Evolutionary conservation across 2,329 filamentous ascomycete genomes (phyloP).

Genomic region (Calonectria fujianensis): DNA sequence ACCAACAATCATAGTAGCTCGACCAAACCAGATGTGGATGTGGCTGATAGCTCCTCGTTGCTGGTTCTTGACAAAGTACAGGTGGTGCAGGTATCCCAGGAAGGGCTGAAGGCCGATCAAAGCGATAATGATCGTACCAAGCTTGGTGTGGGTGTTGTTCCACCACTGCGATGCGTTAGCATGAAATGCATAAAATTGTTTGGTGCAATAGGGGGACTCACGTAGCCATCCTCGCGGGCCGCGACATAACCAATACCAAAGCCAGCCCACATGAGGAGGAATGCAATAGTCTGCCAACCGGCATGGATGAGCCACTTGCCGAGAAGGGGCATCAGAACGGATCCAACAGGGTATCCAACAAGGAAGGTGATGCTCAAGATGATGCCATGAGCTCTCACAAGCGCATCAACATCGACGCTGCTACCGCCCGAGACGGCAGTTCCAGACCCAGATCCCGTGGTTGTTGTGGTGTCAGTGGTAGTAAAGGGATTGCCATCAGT

Average conservation of each 20-base stretch:
- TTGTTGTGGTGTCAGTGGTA: slow-evolving; percentile 52
- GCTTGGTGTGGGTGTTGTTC: slow-evolving; percentile 69
- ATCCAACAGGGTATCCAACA: slow-evolving; percentile 74
- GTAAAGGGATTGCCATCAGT: slow-evolving; percentile 69
- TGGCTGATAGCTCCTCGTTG: slow-evolving; percentile 71
- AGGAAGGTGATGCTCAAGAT: slow-evolving; percentile 76
- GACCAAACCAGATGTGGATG: slow-evolving; percentile 77
- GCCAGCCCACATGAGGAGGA: slow-evolving; percentile 74
- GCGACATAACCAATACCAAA: slow-evolving; percentile 73
- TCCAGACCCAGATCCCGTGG: slow-evolving; percentile 5
- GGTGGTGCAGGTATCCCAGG: slow-evolving; percentile 75
- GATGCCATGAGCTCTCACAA: slow-evolving; percentile 68
- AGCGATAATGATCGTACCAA: slow-evolving; percentile 72
- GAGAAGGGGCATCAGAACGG: slow-evolving; percentile 74
- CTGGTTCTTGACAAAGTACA: slow-evolving; percentile 67
- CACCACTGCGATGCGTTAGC: slow-evolving; percentile 65
- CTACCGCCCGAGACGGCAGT: background rate
- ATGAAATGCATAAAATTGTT: slow-evolving; percentile 6
- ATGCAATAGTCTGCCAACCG: slow-evolving; percentile 70
- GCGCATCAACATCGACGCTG: background rate
- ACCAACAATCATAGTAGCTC: slow-evolving; percentile 73
- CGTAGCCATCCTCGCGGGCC: slow-evolving; percentile 61
- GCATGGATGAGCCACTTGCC: slow-evolving; percentile 74
- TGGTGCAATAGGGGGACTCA: slow-evolving; percentile 57
- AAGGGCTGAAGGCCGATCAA: slow-evolving; percentile 74